Percentiles rank a stretch among this genome's conserved stretches.
phyloP scores from a whole-genome alignment of 2,329 filamentous ascomycete species.

The Colletotrichum paranaense region DNA sequence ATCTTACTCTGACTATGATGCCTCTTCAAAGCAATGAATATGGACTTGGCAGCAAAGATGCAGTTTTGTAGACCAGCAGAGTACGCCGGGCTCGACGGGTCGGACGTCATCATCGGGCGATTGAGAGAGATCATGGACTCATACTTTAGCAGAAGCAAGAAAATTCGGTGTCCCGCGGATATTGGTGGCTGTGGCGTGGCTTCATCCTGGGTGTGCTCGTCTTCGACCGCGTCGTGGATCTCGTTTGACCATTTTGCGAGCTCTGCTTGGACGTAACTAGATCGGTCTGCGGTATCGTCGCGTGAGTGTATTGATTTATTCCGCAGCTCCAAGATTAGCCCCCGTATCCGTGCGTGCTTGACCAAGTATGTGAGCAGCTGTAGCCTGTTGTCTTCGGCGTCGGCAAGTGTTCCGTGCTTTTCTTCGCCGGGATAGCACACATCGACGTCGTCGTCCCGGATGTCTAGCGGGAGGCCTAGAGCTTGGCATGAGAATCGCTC shows the following conservation, averaged over 20 bases:
- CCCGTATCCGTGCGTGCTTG: constrained; percentile 60
- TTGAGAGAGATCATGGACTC: constrained; percentile 64
- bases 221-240: constrained; percentile 59
- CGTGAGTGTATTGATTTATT: constrained; percentile 62
- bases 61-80: constrained; percentile 62
- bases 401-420: constrained; percentile 46
- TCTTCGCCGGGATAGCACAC: constrained; percentile 66
- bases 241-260: constrained; percentile 65
- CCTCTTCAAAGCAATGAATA: constrained; percentile 54
- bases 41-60: constrained; percentile 60
- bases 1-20: constrained; percentile 37
- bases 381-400: constrained; percentile 43
- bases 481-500: constrained; percentile 68
- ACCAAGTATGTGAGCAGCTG: constrained; percentile 52
- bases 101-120: constrained; percentile 59
- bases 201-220: constrained; percentile 40
- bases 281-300: constrained; percentile 53
- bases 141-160: constrained; percentile 58
- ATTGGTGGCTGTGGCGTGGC: constrained; percentile 32
- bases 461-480: constrained; percentile 64
- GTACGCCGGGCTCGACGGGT: constrained; percentile 54
- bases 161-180: constrained; percentile 48
- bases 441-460: constrained; percentile 68
- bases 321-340: constrained; percentile 62
- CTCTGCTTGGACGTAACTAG: constrained; percentile 59